phyloP scores from a whole-genome alignment of 78 protist genomes.

The slime mould (Dictyostelium discoideum) region DNA sequence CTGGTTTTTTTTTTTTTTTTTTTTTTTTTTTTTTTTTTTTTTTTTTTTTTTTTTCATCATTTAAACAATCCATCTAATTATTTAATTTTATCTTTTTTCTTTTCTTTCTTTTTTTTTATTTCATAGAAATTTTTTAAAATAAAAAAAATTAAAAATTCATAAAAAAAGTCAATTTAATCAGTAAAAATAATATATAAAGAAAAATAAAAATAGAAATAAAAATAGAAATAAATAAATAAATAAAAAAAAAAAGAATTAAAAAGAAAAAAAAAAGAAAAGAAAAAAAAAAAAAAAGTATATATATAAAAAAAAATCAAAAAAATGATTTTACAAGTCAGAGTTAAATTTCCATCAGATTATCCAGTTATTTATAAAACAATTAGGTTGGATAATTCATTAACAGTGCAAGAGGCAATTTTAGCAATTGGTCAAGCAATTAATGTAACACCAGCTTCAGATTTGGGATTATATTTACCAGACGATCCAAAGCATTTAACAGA shows the following conservation, averaged over 20 bases:
- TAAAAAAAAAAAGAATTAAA: not conserved
- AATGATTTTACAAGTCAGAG: slow-evolving; percentile 54
- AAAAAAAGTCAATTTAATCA: not conserved
- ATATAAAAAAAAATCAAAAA: not conserved
- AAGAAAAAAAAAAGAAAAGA: not conserved
- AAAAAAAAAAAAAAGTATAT: not conserved
- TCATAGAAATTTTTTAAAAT: not conserved
- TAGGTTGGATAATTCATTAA: slow-evolving; percentile 45
- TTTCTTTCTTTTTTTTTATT: too few species aligned
- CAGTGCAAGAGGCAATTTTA: slow-evolving; percentile 56
- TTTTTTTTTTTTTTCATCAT: not conserved
- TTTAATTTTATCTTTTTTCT: too few species aligned
- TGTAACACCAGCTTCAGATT: slow-evolving; percentile 54
- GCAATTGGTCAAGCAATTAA: slow-evolving; percentile 66
- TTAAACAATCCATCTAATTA: not conserved
- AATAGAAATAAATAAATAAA: too few species aligned
- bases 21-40: too few species aligned
- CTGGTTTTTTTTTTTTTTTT: too few species aligned
- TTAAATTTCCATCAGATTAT: slow-evolving; percentile 69
- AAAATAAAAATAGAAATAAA: too few species aligned
- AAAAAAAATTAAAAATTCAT: too few species aligned
- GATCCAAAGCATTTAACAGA: slow-evolving; percentile 2
- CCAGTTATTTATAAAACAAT: slow-evolving; percentile 64
- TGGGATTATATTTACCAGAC: slow-evolving; percentile 65
- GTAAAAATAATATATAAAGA: too few species aligned